Percentiles rank a stretch among this genome's conserved stretches.
Conservation (phyloP, 345 rosid genomes). For the Aquilaria malaccensis region DNA sequence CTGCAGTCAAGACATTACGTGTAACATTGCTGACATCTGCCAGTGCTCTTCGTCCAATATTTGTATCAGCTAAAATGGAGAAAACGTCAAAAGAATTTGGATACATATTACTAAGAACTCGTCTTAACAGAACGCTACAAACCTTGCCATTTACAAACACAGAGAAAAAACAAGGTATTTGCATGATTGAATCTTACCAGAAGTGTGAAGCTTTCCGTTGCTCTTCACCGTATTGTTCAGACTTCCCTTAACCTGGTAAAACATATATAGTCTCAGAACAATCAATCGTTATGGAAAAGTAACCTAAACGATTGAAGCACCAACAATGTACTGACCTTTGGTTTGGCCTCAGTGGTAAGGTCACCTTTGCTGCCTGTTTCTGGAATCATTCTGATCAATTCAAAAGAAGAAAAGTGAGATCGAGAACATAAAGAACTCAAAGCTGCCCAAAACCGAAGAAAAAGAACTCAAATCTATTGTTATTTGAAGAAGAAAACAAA, state of each 20-base stretch:
- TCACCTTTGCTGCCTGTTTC: conserved; percentile 21
- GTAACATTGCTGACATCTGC: conserved; percentile 65
- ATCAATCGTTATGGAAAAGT: conserved; percentile 4
- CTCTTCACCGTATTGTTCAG: conserved; percentile 26
- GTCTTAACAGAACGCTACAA: not conserved
- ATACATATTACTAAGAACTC: not conserved
- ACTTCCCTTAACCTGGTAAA: conserved; percentile 29
- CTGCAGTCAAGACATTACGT: conserved; percentile 19
- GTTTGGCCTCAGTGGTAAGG: conserved; percentile 21
- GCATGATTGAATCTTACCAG: conserved; percentile 28
- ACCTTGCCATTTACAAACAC: too few species aligned
- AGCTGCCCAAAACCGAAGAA: not conserved
- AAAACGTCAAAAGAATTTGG: conserved; percentile 6
- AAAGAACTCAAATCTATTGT: not conserved
- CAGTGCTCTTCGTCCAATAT: conserved; percentile 58
- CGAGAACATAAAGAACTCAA: not conserved
- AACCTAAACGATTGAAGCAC: not conserved
- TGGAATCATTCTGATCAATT: conserved; percentile 28
- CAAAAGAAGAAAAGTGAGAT: conserved; percentile 1
- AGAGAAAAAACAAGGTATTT: too few species aligned
- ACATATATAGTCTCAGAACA: conserved; percentile 4
- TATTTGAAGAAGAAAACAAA: not conserved
- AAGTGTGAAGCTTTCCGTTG: conserved; percentile 28
- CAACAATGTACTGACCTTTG: conserved; percentile 33
- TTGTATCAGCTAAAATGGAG: conserved; percentile 30